Evolutionary conservation across 1,284 basidiomycete genomes (phyloP), one percentile per base, ranked within the genome.

Genomic region (Trichosporon coremiiforme): DNA sequence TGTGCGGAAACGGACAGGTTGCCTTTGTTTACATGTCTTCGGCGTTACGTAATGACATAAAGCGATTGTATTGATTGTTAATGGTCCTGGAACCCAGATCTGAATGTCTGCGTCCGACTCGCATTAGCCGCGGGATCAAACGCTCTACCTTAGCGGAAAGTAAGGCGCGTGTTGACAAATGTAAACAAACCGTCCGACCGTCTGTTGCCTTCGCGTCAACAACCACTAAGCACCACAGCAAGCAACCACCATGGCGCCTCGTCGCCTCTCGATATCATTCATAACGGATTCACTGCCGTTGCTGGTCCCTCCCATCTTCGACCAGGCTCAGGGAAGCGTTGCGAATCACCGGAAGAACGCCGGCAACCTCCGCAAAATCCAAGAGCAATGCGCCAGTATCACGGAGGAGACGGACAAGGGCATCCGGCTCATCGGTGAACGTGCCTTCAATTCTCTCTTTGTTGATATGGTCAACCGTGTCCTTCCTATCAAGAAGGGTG

Each of bases 271-370:
- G 5, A 67, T 68, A 15, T 76, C 78, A 4, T 83, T 78, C 68
- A 71, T 83, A 17, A 77, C 74, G 22, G 77, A 81, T 36, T 76
- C 78, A 20, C 75, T 80, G 35, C 84, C 80, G 17, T 68, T 79
- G 0, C 75, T 79, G 25, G 74, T 89, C 8, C 86, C 88, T 6
- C 87, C 87, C 62, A 88, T 89, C 66, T 93, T 93, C 71, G 90
- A 93, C 68, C 92, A 98, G 81, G 91, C 89, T 0, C 96, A 98
- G 81, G 84, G 85, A 53, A 90, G 93, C 0, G 82, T 90, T 10
- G 92, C 95, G 7, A 95, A 93, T 80, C 95, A 93, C 82, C 88
- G 91, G 73, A 98, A 98, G 87, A 97, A 98, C 83, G 88, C 90
- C 70, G 91, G 95, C 65, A 89, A 90, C 0, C 87, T 98, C 1